A percentile compares a stretch with the other conserved stretches of the same genome.
Evolutionary conservation across 306 rosid species (phyloP).

Genomic region (Prunus mongolica): DNA sequence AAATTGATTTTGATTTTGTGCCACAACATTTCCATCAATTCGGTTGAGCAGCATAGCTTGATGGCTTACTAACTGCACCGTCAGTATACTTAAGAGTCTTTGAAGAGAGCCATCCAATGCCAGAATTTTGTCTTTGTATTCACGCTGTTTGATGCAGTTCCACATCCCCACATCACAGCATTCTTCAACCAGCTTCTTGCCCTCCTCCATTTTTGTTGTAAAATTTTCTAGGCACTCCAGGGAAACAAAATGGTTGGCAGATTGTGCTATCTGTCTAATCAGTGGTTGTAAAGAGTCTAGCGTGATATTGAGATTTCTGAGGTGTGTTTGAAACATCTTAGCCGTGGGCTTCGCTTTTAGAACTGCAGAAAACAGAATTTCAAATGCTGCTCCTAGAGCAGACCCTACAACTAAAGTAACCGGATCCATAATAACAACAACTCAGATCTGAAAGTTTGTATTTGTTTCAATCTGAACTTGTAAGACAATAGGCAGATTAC

Average conservation of each 20-base stretch:
- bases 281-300: constrained; percentile 13
- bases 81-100: not conserved
- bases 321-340: constrained; percentile 17
- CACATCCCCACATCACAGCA: constrained; percentile 32
- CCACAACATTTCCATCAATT: constrained; percentile 1
- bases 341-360: constrained; percentile 13
- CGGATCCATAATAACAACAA: not conserved
- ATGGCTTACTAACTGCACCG: not conserved
- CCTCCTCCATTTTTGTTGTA: constrained; percentile 14
- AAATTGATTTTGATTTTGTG: not conserved
- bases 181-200: constrained; percentile 23
- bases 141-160: not conserved
- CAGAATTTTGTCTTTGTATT: constrained; percentile 25
- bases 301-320: constrained; percentile 3
- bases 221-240: not conserved
- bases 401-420: not conserved
- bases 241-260: constrained; percentile 13
- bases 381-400: constrained; percentile 22
- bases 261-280: constrained; percentile 10
- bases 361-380: constrained; percentile 2
- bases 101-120: constrained; percentile 35
- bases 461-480: not conserved
- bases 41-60: not conserved
- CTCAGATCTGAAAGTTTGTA: not conserved
- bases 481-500: not conserved